Base-by-base conservation (phyloP, 2,329 filamentous ascomycete genomes). In the Tolypocladium paradoxum region DNA sequence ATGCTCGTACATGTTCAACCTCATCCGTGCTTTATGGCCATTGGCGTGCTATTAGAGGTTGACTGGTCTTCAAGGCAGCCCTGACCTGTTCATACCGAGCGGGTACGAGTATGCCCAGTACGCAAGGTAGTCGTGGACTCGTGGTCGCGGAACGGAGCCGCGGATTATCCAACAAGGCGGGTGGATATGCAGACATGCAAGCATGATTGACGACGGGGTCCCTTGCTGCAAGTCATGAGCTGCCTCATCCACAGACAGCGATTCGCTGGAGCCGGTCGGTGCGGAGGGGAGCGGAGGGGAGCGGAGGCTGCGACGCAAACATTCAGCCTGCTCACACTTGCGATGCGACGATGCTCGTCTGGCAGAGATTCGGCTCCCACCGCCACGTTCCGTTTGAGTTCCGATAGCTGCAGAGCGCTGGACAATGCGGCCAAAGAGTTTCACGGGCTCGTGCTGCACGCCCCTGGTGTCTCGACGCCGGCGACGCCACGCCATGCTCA, bases 401-500 rank as follows among this genome's bases (percentile, higher is more conserved):
- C 27, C 43, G 43, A 31, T 18, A 29, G 24, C 24, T 29, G 16
- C 38, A 16, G 38, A 27, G 38, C 38, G 6, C 20, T 24, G 11
- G 38, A 27, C 22, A 43, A 43, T 46, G 43, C 37, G 35, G 11
- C 33, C 37, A 40, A 12, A 29, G 9, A 46, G 24, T n/a, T 38
- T 38, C 16, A 12, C 18, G 34, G 14, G 34, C 34, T 36, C 34
- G 34, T 8, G 34, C 34, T 16, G 34, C 34, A 36, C 35, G 16
- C 35, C 35, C 35, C 18, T 24, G 22, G 22, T 3, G 8, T 31
- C 9, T 29, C 24, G 14, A 18, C 27, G 43, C 43, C 8, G 27
- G 9, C 18, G 45, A 45, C 47, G 52, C 53, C 52, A 56, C 50
- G 46, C 53, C 53, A 53, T 49, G 53, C 53, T 31, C 24, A 46